Conservation (phyloP, 1,139 yeast species). For the Barnettozyma hawaiiensis region DNA sequence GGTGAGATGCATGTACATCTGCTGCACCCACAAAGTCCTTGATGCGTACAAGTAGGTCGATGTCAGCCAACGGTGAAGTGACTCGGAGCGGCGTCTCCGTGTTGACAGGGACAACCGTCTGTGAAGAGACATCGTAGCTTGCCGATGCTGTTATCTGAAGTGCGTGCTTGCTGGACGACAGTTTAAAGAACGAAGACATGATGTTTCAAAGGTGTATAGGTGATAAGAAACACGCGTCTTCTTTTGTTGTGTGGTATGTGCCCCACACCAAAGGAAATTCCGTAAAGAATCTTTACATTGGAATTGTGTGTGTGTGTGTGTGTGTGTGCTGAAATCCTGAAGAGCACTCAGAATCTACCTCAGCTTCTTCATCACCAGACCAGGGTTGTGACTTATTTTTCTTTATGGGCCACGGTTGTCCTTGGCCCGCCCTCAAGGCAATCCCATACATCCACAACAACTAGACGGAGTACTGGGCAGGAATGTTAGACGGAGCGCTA, state of each 20-base stretch:
- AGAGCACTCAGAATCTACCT: too few species aligned
- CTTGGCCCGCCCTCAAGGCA: background rate
- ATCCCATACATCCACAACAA: too few species aligned
- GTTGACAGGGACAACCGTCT: conserved; percentile 42
- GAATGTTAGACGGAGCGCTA: background rate
- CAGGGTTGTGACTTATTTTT: background rate
- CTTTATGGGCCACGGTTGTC: background rate
- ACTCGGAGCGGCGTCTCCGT: conserved; percentile 34
- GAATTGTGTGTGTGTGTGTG: too few species aligned
- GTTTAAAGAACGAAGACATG: background rate
- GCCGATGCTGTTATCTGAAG: conserved; percentile 16
- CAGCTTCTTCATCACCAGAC: background rate
- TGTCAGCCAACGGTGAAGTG: conserved; percentile 36
- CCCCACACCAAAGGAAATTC: too few species aligned
- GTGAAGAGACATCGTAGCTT: conserved; percentile 13
- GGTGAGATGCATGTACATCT: conserved; percentile 31
- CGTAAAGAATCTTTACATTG: too few species aligned
- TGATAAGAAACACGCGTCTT: too few species aligned
- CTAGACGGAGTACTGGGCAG: too few species aligned
- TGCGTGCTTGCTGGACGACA: background rate
- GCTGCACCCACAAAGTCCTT: conserved; percentile 45
- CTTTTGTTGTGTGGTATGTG: too few species aligned
- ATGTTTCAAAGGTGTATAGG: background rate
- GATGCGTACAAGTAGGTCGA: conserved; percentile 37
- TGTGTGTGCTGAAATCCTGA: too few species aligned